Evolutionary conservation across 495 filamentous ascomycete genomes (phyloP).

Genomic region (Daldinia bambusicola): DNA sequence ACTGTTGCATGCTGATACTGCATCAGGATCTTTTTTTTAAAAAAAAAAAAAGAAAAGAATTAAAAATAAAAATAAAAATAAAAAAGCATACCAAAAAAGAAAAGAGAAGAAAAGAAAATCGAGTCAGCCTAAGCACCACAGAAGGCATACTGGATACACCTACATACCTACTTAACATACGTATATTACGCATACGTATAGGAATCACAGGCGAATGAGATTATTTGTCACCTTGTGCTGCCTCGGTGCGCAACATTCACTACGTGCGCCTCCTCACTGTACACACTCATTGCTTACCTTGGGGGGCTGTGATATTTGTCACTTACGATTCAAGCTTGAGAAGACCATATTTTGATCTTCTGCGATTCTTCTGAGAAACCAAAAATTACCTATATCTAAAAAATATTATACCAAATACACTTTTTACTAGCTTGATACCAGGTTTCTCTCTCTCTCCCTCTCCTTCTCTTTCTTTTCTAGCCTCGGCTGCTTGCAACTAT

Average conservation of each 20-base stretch:
- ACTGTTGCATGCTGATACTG: background rate
- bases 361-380: background rate
- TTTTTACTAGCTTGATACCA: constrained; percentile 25
- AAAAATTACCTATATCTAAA: background rate
- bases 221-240: constrained; percentile 11
- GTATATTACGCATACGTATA: constrained; percentile 8
- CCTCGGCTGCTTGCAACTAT: constrained; percentile 37
- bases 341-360: constrained; percentile 1
- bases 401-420: constrained; percentile 12
- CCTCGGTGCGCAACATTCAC: constrained; percentile 18
- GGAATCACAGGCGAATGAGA: constrained; percentile 3
- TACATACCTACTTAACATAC: no score
- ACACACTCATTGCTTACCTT: constrained; percentile 2
- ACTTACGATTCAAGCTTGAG: background rate
- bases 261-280: constrained; percentile 19
- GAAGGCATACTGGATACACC: no score
- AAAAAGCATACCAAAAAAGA: no score
- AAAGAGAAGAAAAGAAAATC: background rate
- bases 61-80: no score
- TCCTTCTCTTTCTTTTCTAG: constrained; percentile 1
- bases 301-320: constrained; percentile 20
- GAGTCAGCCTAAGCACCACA: constrained; percentile 26
- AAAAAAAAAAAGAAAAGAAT: background rate
- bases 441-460: constrained; percentile 8
- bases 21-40: constrained; percentile 8